Conservation (phyloP, 306 rosid species). For the Citrullus colocynthis region DNA sequence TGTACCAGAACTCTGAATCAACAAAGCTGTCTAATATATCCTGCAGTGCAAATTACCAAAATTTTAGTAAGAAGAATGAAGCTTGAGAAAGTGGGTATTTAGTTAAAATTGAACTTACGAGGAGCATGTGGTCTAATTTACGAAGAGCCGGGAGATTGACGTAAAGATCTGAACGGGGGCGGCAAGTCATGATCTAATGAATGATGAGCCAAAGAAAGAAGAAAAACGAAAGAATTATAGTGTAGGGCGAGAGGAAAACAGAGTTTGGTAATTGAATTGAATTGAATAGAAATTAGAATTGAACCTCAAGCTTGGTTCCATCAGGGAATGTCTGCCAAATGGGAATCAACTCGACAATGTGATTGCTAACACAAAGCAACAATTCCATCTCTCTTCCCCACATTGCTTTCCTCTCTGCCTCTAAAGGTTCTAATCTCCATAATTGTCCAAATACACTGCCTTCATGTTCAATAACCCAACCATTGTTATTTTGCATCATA, state of each 20-base stretch:
- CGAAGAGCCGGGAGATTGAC: constrained; percentile 7
- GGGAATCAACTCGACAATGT: constrained; percentile 71
- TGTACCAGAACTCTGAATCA: constrained; percentile 50
- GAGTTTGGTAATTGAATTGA: too few relatives aligned
- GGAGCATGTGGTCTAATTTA: constrained; percentile 7
- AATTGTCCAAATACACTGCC: constrained; percentile 84
- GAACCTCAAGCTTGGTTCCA: constrained; percentile 80
- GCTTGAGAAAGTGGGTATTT: too few relatives aligned
- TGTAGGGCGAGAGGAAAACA: too few relatives aligned
- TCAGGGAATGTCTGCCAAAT: constrained; percentile 76
- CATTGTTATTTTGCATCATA: not conserved
- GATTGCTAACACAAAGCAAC: constrained; percentile 75
- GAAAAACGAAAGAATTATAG: not conserved
- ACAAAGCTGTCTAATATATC: constrained; percentile 45
- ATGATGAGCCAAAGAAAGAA: not conserved
- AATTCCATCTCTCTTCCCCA: constrained; percentile 88
- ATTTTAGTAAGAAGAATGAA: too few relatives aligned
- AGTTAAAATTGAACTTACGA: not conserved
- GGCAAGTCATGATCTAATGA: constrained; percentile 3
- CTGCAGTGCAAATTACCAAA: constrained; percentile 12
- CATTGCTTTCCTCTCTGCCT: constrained; percentile 50
- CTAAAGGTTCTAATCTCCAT: constrained; percentile 75
- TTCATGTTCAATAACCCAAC: constrained; percentile 6
- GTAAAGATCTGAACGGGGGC: constrained; percentile 3
- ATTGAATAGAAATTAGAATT: not conserved